A percentile compares a stretch with the other conserved stretches of the same genome.
Evolutionary conservation across 2,329 filamentous ascomycete genomes (phyloP).

Genomic region (Fusarium sambucinum): DNA sequence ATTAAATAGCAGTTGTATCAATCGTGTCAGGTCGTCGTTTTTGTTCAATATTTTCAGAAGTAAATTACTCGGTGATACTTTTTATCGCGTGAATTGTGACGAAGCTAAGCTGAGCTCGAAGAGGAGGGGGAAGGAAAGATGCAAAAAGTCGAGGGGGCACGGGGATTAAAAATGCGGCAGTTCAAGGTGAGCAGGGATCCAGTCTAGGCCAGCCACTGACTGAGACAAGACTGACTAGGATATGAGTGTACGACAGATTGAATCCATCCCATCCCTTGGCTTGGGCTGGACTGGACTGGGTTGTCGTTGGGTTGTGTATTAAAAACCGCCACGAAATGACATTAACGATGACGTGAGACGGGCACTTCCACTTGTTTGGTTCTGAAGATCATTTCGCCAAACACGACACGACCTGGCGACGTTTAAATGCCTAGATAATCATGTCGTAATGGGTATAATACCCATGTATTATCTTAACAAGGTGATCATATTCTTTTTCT

Average conservation of each 20-base stretch:
- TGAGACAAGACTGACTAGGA: slow-evolving; percentile 11
- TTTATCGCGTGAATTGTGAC: slow-evolving; percentile 13
- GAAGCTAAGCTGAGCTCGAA: slow-evolving; percentile 8
- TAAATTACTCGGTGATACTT: not conserved
- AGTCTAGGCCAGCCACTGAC: not conserved
- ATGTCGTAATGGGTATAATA: slow-evolving; percentile 18
- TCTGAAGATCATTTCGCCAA: slow-evolving; percentile 14
- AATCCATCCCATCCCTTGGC: not conserved
- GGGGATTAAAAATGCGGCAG: slow-evolving; percentile 13
- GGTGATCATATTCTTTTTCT: not conserved
- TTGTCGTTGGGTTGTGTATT: slow-evolving; percentile 2
- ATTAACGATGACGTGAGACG: slow-evolving; percentile 46
- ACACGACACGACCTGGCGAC: slow-evolving; percentile 1
- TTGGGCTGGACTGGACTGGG: not conserved
- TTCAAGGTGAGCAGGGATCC: not conserved
- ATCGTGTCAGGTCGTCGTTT: slow-evolving; percentile 15
- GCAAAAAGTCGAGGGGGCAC: slow-evolving; percentile 4
- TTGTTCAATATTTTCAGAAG: not conserved
- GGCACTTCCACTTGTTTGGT: slow-evolving; percentile 27
- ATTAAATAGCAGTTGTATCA: not conserved
- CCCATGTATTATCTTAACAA: not conserved
- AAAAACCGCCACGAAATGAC: slow-evolving; percentile 31
- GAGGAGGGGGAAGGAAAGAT: slow-evolving; percentile 1
- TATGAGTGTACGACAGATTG: slow-evolving; percentile 12
- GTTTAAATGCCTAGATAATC: not conserved